These are phyloP conservation scores for Pichia sporocuriosa DNA, from an alignment of 805 yeast species.

Conservation along the genomic window DNA sequence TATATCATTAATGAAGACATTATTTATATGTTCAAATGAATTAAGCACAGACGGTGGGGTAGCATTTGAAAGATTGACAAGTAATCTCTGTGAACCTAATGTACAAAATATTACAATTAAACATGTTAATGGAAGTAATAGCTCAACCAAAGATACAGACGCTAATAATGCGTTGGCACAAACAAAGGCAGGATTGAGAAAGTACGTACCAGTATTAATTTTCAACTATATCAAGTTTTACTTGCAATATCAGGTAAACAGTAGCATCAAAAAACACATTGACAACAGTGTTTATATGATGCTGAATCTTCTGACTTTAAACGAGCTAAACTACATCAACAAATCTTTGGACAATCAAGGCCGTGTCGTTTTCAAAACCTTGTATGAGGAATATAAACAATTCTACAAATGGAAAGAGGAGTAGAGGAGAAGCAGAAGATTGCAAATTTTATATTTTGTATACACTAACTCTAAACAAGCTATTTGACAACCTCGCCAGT, in stretches of 20 bases:
- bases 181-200: slow-evolving; percentile 56
- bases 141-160: slow-evolving; percentile 17
- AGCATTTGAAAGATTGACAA: slow-evolving; percentile 50
- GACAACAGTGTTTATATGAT: slow-evolving; percentile 52
- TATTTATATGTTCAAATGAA: slow-evolving; percentile 27
- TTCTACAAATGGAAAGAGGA: slow-evolving; percentile 78
- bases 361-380: slow-evolving; percentile 54
- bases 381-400: slow-evolving; percentile 68
- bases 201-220: slow-evolving; percentile 52
- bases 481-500: too few species aligned
- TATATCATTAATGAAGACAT: slow-evolving; percentile 42
- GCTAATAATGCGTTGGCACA: slow-evolving; percentile 50
- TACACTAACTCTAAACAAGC: too few species aligned
- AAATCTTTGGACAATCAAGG: slow-evolving; percentile 64
- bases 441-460: neutral
- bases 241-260: slow-evolving; percentile 42
- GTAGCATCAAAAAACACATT: slow-evolving; percentile 42
- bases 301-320: slow-evolving; percentile 61
- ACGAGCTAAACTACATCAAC: slow-evolving; percentile 58
- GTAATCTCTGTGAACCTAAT: slow-evolving; percentile 68
- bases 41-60: slow-evolving; percentile 33
- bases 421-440: slow-evolving; percentile 16
- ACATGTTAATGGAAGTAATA: slow-evolving; percentile 13
- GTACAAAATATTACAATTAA: slow-evolving; percentile 10
- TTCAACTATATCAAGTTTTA: slow-evolving; percentile 51